Evolutionary conservation across 352 stramenopile genomes (phyloP).

Genomic region (Phytophthora multivora): DNA sequence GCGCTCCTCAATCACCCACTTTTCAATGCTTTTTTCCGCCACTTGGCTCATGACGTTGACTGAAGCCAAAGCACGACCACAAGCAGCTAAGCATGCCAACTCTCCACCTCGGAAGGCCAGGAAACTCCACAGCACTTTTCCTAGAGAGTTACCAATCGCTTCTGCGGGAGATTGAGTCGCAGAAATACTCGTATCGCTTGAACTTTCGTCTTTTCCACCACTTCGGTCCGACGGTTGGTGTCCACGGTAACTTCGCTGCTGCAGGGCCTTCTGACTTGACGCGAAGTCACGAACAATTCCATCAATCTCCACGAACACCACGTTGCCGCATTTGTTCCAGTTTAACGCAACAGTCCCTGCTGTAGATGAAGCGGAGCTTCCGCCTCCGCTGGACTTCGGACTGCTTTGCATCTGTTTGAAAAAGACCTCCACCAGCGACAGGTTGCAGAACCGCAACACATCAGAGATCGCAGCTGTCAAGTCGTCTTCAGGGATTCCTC

Average conservation of each 20-base stretch:
- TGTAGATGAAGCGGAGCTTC: conserved; percentile 24
- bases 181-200: conserved; percentile 11
- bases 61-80: conserved; percentile 76
- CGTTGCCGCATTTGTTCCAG: conserved; percentile 85
- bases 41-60: conserved; percentile 86
- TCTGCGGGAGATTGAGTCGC: conserved; percentile 40
- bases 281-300: conserved; percentile 78
- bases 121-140: conserved; percentile 82
- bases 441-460: conserved; percentile 80
- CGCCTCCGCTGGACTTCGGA: conserved; percentile 13
- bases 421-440: conserved; percentile 75
- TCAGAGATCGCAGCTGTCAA: conserved; percentile 62
- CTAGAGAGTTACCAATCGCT: conserved; percentile 59
- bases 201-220: conserved; percentile 25
- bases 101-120: conserved; percentile 82
- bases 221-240: conserved; percentile 23
- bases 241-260: conserved; percentile 24
- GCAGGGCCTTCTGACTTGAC: conserved; percentile 55
- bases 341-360: conserved; percentile 36
- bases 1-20: conserved; percentile 84
- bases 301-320: conserved; percentile 86
- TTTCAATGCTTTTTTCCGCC: conserved; percentile 83
- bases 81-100: conserved; percentile 68
- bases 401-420: conserved; percentile 56
- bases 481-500: conserved; percentile 55